Base-by-base conservation (phyloP, 139 green algal species). In the Trebouxia sp. region DNA sequence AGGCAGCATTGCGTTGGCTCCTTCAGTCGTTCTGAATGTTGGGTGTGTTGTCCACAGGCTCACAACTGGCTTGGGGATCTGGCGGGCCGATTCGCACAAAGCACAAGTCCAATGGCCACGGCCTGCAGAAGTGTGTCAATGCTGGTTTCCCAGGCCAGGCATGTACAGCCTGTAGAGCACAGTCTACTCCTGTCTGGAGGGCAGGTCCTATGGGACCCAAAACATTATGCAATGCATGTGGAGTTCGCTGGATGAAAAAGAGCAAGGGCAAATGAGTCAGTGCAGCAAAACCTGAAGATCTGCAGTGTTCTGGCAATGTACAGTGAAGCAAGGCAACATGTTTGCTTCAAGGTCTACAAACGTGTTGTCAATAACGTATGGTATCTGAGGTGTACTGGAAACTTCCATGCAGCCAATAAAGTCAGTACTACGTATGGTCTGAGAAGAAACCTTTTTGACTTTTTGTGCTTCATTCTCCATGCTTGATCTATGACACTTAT, bases 141-240 rank as follows among this genome's bases (percentile, higher is more conserved):
- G 28, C 32, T 45, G 62, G 62, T 26, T 10, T 72, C 28, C 62
- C 62, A 45, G 62, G 62, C 35, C 62, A 72, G 43, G 62, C 62
- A 41, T 72, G 62, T 35, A 72, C 62, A 72, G 62, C 62, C 8
- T 72, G 62, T 15, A 5, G 28, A 9, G 62, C 62, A 28, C 69
- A 84, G 80, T 37, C 39, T 15, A 94, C 91, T 1, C 91, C 91
- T 32, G 85, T 92, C 38, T 97, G 92, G 92, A 84, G 92, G 5
- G 91, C 89, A 6, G 92, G 92, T 6, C 92, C 92, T 8, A 81
- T 89, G 55, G 92, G 92, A 20, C 91, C 92, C 75, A 95, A 95
- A 86, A 97, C 92, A 7, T 84, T 97, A 4, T 97, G 92, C 88
- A 95, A 97, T 75, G 92, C 91, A 0, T 97, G 93, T 80, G 93